Evolutionary conservation across 2,329 filamentous ascomycete genomes (phyloP), one percentile per base, ranked within the genome.

Genomic region (Aspergillus sergii): DNA sequence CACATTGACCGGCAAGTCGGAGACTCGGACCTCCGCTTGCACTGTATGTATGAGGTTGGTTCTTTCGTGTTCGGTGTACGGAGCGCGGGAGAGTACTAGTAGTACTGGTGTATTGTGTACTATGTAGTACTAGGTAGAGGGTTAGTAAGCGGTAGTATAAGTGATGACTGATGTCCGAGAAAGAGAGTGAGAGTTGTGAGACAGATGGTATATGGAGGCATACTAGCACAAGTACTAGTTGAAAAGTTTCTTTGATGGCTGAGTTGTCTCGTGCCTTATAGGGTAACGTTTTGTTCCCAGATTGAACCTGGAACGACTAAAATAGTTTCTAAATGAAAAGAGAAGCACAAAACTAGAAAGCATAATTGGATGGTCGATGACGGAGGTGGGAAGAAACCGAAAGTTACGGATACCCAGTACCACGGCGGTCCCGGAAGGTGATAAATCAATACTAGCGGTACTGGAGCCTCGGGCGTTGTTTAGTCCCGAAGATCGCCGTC

Each of bases 401-500:
- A 39, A 39, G 34, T 55, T 55, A 55, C 32, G n/a, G 23, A 23
- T 19, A 46, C 10, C 43, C 16, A 16, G 26, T 21, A 53, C 50
- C 4, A n/a, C 39, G 39, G 28, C 19, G 50, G 34, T 53, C 30
- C 50, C 28, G 50, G 50, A 53, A 11, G 26, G 5, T 36, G 34
- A 36, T 36, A 16, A 8, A 36, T 36, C 34, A 36, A n/a, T 53
- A 53, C 50, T 54, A 54, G 51, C 11, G 28, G 28, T 34, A 34
- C 19, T 55, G 51, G 51, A 39, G 51, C 32, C 51, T 55, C 51
- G 51, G 51, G 32, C 21, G 51, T 55, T 26, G 51, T 55, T 26
- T 39, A 55, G 51, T 16, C 51, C 51, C 51, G 51, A 55, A 39
- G 51, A 62, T 62, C 60, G 58, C 43, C 55, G 55, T 41, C 59